These are phyloP conservation scores for Fusarium aywerte DNA, from an alignment of 2,329 filamentous ascomycete species.

Conservation along the genomic window DNA sequence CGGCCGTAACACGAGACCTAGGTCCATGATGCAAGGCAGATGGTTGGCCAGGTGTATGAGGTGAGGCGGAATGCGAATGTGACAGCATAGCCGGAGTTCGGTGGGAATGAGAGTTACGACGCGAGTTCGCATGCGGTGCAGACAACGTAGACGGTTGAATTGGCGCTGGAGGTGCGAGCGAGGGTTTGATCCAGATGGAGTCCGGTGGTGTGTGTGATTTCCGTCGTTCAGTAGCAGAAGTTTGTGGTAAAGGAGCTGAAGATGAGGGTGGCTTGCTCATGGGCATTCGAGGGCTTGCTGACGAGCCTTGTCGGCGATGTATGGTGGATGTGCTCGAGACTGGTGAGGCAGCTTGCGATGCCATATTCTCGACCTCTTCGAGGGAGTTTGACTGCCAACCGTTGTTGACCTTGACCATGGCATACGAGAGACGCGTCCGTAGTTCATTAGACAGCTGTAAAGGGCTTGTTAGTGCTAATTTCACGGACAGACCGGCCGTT, in stretches of 20 bases:
- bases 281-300: slow-evolving; percentile 64
- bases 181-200: slow-evolving; percentile 50
- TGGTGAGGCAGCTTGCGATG: slow-evolving; percentile 75
- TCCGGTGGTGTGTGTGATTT: slow-evolving; percentile 54
- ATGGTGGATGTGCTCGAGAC: slow-evolving; percentile 67
- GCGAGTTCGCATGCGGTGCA: slow-evolving; percentile 54
- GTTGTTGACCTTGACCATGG: slow-evolving; percentile 92
- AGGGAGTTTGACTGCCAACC: slow-evolving; percentile 85
- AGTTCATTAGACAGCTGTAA: slow-evolving; percentile 79
- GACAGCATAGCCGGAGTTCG: slow-evolving; percentile 63
- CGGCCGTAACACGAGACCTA: slow-evolving; percentile 52
- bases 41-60: slow-evolving; percentile 56
- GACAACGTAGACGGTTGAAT: slow-evolving; percentile 61
- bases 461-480: slow-evolving; percentile 31
- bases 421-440: slow-evolving; percentile 86
- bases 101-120: slow-evolving; percentile 62
- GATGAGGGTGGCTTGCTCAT: slow-evolving; percentile 35
- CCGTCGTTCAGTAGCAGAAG: slow-evolving; percentile 42
- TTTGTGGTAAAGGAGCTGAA: slow-evolving; percentile 49
- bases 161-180: slow-evolving; percentile 64
- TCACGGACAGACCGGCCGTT: background rate
- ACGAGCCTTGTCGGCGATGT: slow-evolving; percentile 62
- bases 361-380: slow-evolving; percentile 79
- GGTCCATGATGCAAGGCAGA: slow-evolving; percentile 47
- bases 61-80: slow-evolving; percentile 60